Evolutionary conservation across 495 filamentous ascomycete species (phyloP), one percentile per base, ranked within the genome.

Genomic region (Chaetomium fimeti): DNA sequence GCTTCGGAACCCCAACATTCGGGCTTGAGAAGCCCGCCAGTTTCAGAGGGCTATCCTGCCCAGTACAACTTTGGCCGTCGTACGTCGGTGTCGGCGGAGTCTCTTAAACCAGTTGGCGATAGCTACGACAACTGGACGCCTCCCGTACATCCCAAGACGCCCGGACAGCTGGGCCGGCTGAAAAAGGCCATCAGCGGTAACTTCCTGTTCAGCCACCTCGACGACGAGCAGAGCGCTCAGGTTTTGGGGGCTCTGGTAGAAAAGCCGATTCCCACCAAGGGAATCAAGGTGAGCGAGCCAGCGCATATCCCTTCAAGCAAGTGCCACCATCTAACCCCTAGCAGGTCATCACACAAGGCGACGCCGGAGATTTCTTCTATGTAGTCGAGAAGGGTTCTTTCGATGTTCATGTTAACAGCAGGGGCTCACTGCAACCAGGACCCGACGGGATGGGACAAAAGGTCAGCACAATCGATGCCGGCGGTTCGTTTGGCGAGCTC

Each of bases 301-400:
- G 16, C 4, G 52, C 2, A 32, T 18, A 2, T 16, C 22, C 8
- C n/a, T 36, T 11, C 5, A 55, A 55, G 28, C 1, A 11, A 32
- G 18, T 24, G 20, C 11, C 3, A 55, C 32, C 27, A 36, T 36
- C 27, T 74, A 60, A 75, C 66, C 11, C 13, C 7, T 25, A 59
- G 51, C 69, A 87, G 79, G 91, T 98, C 61, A 97, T 98, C 70
- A 89, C 87, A 25, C 94, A 98, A 81, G 94, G 94, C 27, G 94
- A 98, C 71, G 89, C 91, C 0, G 94, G 94, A 22, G 94, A 98
- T 73, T 98, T 90, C 81, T 98, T 98, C 77, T 98, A 98, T 74
- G 88, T 98, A 52, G 92, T 98, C 62, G 94, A 98, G 75, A 87
- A 88, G 52, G 94, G 94, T 32, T 81, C 82, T 20, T 98, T 98